Percentiles rank a stretch among this genome's conserved stretches.
phyloP scores from a whole-genome alignment of 2,329 filamentous ascomycete genomes.

The Akanthomyces muscarius region DNA sequence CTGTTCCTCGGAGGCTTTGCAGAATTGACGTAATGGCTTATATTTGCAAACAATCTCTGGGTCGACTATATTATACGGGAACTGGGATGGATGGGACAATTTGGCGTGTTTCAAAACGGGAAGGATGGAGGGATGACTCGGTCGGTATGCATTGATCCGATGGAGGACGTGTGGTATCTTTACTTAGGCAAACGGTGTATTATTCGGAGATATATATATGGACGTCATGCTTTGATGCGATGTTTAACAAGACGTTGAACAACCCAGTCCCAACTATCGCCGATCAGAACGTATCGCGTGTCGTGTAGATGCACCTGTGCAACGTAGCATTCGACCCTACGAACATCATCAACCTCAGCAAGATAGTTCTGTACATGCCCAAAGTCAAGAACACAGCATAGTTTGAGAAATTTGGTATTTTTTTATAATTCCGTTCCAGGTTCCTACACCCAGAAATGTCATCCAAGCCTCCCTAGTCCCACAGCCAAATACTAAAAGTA shows the following conservation, averaged over 20 bases:
- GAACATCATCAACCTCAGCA: too few species aligned
- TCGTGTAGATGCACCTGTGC: too few species aligned
- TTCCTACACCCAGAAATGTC: background rate
- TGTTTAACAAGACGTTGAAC: background rate
- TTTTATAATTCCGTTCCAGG: background rate
- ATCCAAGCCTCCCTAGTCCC: background rate
- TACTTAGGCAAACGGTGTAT: background rate
- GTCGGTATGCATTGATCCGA: background rate
- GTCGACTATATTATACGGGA: slow-evolving; percentile 2
- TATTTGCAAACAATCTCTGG: background rate
- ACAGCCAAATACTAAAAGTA: background rate
- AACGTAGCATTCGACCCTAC: too few species aligned
- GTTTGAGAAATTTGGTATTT: background rate
- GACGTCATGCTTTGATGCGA: background rate
- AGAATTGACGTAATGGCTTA: background rate
- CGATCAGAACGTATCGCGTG: background rate
- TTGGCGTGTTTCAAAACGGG: background rate
- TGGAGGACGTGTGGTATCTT: background rate
- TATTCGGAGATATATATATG: background rate
- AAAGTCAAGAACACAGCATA: background rate
- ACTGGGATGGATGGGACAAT: background rate
- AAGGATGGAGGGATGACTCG: background rate
- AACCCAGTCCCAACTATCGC: background rate
- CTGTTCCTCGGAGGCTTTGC: background rate
- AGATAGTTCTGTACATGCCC: too few species aligned